phyloP scores from a whole-genome alignment of 2,329 filamentous ascomycete genomes.

The Aspergillus melleus region DNA sequence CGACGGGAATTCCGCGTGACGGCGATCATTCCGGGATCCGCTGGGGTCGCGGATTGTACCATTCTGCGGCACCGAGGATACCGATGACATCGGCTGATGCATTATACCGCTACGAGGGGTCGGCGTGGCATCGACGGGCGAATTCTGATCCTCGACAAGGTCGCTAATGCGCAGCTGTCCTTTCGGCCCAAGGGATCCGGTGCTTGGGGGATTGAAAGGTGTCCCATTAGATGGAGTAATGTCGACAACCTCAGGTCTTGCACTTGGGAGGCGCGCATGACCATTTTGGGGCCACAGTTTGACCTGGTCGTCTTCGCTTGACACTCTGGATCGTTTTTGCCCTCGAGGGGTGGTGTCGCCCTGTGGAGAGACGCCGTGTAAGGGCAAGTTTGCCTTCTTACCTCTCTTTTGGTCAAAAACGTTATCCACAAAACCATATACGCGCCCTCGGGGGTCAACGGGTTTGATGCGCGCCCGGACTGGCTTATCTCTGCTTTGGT shows the following conservation, averaged over 20 bases:
- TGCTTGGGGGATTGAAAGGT: not conserved
- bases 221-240: not conserved
- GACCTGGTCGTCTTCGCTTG: not conserved
- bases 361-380: slow-evolving; percentile 7
- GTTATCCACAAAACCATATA: slow-evolving; percentile 39
- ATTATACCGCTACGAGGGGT: not conserved
- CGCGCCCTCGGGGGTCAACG: slow-evolving; percentile 32
- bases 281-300: not conserved
- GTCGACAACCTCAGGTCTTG: not conserved
- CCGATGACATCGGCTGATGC: not conserved
- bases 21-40: not conserved
- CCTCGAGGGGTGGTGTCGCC: not conserved
- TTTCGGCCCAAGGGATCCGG: not conserved
- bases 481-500: slow-evolving; percentile 36
- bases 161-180: slow-evolving; percentile 14
- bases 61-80: not conserved
- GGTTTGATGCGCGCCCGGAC: slow-evolving; percentile 34
- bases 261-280: not conserved
- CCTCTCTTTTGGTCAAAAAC: slow-evolving; percentile 39
- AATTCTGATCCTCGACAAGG: slow-evolving; percentile 10
- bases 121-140: not conserved
- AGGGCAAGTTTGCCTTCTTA: slow-evolving; percentile 12
- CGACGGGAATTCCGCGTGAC: not conserved
- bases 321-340: slow-evolving; percentile 10
- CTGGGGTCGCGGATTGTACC: not conserved